Evolutionary conservation across 805 yeast genomes (phyloP), one percentile per base, ranked within the genome.

Genomic region (Myxozyma sirexii): DNA sequence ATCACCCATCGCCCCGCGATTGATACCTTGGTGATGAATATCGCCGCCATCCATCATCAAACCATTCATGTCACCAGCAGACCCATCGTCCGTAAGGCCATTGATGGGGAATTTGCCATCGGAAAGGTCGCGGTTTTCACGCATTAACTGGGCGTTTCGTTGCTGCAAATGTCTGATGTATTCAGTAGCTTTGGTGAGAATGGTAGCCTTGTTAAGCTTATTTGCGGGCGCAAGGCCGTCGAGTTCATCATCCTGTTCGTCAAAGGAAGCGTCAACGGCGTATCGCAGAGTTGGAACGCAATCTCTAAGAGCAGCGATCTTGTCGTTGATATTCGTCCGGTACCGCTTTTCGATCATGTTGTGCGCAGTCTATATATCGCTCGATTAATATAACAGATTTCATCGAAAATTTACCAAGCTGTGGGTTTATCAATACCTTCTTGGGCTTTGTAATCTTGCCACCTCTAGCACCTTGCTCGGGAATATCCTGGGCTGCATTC

Each of bases 331-430:
- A 69, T 88, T 88, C 21, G 88, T 85, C 66, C 96, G 74, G 73
- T 89, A 89, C 69, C 87, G 85, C 74, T 88, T 88, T 70, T 89
- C 96, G 66, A 88, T 85, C 78, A 87, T 83, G 69, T 88, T 88
- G 74, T 88, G 96, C 6, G 89, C 81, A 0, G 85, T 79, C 72
- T 86, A 81, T n/a, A 27, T 8, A 42, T 33, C 5, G 37, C 10
- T n/a, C n/a, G n/a, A n/a, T n/a, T n/a, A n/a, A n/a, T n/a, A n/a
- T n/a, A n/a, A n/a, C n/a, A n/a, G n/a, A n/a, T n/a, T n/a, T n/a
- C n/a, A n/a, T n/a, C n/a, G n/a, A n/a, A n/a, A n/a, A n/a, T n/a
- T n/a, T n/a, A n/a, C n/a, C n/a, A n/a, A n/a, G n/a, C n/a, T n/a
- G n/a, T n/a, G n/a, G n/a, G n/a, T n/a, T n/a, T n/a, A n/a, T n/a